Base-by-base conservation (phyloP, 306 rosid genomes). In the Medicago ruthenica region DNA sequence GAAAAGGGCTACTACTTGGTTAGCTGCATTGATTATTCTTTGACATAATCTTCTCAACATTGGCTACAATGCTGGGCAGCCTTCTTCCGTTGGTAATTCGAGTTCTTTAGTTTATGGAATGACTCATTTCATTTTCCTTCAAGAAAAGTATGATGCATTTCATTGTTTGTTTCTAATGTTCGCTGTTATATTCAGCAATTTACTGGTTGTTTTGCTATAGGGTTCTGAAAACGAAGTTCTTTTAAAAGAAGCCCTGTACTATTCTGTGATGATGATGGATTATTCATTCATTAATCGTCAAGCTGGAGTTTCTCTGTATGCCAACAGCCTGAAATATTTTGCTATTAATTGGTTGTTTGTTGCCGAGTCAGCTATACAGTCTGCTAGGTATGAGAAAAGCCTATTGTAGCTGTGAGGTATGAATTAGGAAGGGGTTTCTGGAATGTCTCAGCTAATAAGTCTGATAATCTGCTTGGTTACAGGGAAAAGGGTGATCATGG, bases 331-430 rank as follows among this genome's bases (percentile, higher is more conserved):
- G 82, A 87, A 84, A 89, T 81, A 81, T 73, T 81, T 86, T 73
- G 88, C 92, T 70, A 71, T 91, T 60, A 84, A 80, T 48, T 91
- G 97, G 97, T 51, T 87, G 82, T 79, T 89, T 37, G 86, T 89
- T 70, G 83, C 88, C 78, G 97, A 91, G 58, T 73, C 70, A 31
- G 94, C 90, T 55, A 76, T 89, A 71, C 88, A 81, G 67, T 89
- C 82, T 67, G 85, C 87, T 71, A 86, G 97, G 97, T 91, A 87
- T 39, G 84, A 61, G 27, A 76, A 81, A 73, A 57, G 14, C 54
- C 71, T 65, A 20, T 67, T 79, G 58, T 82, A 61, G 67, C 71
- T 72, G 50, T 58, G 79, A 73, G 53, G 51, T 67, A 50, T 67
- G 41, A 61, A 34, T 61, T 34, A 14, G 15, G 44, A 40, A 45